Evolutionary conservation across 306 rosid genomes (phyloP).

Genomic region (Pterocarpus santalinus): DNA sequence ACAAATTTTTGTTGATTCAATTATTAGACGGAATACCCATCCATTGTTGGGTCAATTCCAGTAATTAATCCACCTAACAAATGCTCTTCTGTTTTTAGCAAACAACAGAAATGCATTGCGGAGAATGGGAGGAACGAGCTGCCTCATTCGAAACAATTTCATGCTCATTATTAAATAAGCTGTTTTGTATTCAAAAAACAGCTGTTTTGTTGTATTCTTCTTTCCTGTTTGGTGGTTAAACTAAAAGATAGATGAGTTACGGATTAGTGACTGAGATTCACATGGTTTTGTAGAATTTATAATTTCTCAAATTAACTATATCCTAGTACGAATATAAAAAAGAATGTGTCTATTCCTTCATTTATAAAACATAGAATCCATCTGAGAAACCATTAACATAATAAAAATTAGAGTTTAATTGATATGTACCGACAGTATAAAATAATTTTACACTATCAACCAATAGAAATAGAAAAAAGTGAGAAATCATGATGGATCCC

Average conservation of each 20-base stretch:
- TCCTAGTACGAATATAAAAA: background rate
- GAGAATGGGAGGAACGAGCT: background rate
- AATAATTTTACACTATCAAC: no score
- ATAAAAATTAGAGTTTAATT: no score
- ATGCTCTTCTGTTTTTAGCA: slow-evolving; percentile 1
- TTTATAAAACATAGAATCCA: no score
- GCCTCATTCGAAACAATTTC: slow-evolving; percentile 23
- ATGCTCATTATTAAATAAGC: background rate
- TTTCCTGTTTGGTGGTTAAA: background rate
- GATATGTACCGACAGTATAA: no score
- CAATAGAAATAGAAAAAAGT: no score
- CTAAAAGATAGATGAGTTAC: background rate
- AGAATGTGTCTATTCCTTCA: background rate
- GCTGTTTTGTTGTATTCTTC: background rate
- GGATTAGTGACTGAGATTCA: background rate
- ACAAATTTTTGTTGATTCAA: background rate
- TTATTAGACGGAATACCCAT: background rate
- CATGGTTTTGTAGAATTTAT: background rate
- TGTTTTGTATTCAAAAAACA: background rate
- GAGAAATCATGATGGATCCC: no score
- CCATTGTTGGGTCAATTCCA: slow-evolving; percentile 34
- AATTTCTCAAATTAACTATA: background rate
- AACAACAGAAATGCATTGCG: slow-evolving; percentile 12
- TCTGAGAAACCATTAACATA: no score
- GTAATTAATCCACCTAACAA: slow-evolving; percentile 29